A percentile compares a stretch with the other conserved stretches of the same genome.
These are phyloP conservation scores for Crithidia sp. DNA, from an alignment of 208 protist species.

Conservation along the genomic window DNA sequence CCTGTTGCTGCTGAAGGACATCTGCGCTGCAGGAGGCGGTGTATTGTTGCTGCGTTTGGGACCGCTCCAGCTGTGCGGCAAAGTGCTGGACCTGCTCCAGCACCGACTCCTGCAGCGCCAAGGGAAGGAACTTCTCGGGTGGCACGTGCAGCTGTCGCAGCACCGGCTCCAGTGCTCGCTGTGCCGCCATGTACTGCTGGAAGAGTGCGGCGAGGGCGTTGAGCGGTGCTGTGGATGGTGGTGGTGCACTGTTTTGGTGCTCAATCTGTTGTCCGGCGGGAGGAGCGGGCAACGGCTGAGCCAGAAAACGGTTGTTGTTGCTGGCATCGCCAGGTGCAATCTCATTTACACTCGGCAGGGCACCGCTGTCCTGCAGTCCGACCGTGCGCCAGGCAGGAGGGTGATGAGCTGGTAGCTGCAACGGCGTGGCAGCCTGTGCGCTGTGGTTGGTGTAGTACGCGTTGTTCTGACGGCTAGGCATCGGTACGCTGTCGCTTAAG, in stretches of 20 bases:
- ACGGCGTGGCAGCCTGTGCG: slow-evolving; percentile 1
- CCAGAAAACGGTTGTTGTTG: background rate
- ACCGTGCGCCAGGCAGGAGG: slow-evolving; percentile 8
- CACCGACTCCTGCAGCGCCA: slow-evolving; percentile 24
- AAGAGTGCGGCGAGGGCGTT: slow-evolving; percentile 10
- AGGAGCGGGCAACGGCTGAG: background rate
- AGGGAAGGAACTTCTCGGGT: background rate
- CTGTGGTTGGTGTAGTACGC: background rate
- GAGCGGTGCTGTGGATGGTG: background rate
- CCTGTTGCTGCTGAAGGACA: background rate
- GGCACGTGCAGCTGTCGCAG: slow-evolving; percentile 5
- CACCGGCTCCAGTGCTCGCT: slow-evolving; percentile 15
- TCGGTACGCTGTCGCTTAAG: too few species aligned
- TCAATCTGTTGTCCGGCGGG: too few species aligned
- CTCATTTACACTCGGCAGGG: too few species aligned
- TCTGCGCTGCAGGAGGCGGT: background rate
- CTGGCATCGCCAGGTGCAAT: too few species aligned
- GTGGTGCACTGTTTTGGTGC: too few species aligned
- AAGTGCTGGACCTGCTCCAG: slow-evolving; percentile 25
- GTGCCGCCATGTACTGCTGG: slow-evolving; percentile 25
- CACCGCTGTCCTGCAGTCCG: too few species aligned
- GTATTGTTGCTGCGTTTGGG: background rate
- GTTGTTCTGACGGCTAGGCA: too few species aligned
- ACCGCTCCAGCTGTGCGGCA: slow-evolving; percentile 7
- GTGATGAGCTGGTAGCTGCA: background rate